A percentile compares a stretch with the other conserved stretches of the same genome.
Evolutionary conservation across 257 asterid species (phyloP).

Genomic region (Cinchona pubescens): DNA sequence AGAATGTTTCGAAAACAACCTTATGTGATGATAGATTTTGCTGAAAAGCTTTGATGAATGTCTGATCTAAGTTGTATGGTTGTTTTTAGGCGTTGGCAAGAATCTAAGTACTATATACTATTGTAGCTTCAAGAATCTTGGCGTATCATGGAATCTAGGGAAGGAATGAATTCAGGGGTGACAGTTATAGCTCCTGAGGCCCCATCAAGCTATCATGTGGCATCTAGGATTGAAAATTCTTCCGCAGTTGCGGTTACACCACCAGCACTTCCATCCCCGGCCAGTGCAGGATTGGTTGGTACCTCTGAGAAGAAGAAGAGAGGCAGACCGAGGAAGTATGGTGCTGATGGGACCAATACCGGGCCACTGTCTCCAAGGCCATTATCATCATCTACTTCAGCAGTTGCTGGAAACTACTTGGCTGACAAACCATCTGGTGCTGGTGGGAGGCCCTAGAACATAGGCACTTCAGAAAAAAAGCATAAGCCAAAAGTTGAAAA

Average conservation of each 20-base stretch:
- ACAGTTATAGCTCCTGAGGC: slow-evolving; percentile 53
- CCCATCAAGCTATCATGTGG: slow-evolving; percentile 60
- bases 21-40: not conserved
- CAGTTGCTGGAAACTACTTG: slow-evolving; percentile 38
- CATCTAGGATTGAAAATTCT: slow-evolving; percentile 45
- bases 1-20: too few relatives aligned
- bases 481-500: slow-evolving; percentile 58
- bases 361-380: slow-evolving; percentile 47
- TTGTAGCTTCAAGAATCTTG: slow-evolving; percentile 3
- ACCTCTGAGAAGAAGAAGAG: slow-evolving; percentile 77
- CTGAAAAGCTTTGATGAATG: not conserved
- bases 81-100: not conserved
- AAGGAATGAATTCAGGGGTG: slow-evolving; percentile 50
- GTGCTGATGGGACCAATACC: slow-evolving; percentile 47
- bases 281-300: slow-evolving; percentile 19
- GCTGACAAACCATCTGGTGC: slow-evolving; percentile 36
- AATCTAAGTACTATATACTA: not conserved
- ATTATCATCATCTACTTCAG: slow-evolving; percentile 49
- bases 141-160: slow-evolving; percentile 63
- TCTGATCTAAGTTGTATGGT: slow-evolving; percentile 1
- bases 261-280: slow-evolving; percentile 22
- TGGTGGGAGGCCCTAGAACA: slow-evolving; percentile 30
- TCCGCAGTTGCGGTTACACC: slow-evolving; percentile 26
- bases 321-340: slow-evolving; percentile 91
- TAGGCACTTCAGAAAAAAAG: slow-evolving; percentile 56